Evolutionary conservation across 1,284 basidiomycete genomes (phyloP).

Genomic region (Cutaneotrichosporon arboriforme): DNA sequence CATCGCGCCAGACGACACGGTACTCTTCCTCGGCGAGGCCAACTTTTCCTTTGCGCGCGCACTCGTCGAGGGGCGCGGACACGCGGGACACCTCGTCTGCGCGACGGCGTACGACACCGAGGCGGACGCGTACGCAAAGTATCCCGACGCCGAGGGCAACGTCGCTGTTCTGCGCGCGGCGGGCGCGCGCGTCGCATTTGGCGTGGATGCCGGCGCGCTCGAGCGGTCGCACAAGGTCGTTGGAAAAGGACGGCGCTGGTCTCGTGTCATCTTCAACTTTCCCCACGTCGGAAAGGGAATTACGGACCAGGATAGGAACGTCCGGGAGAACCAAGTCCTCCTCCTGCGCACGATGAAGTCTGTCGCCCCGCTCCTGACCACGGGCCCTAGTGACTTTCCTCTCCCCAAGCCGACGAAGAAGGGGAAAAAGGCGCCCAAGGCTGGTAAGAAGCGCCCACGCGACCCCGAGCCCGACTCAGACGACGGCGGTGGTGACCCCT

Average conservation of each 20-base stretch:
- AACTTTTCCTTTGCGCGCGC: constrained; percentile 90
- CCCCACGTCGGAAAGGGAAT: constrained; percentile 93
- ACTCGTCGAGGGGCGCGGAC: constrained; percentile 55
- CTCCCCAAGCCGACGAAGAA: constrained; percentile 4
- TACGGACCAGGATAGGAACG: constrained; percentile 88
- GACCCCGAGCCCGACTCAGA: constrained; percentile 7
- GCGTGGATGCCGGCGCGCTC: constrained; percentile 75
- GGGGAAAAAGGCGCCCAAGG: constrained; percentile 12
- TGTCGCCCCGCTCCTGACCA: constrained; percentile 59
- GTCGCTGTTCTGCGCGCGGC: constrained; percentile 56
- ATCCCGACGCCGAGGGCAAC: constrained; percentile 67
- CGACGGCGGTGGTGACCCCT: constrained; percentile 46
- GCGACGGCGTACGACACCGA: constrained; percentile 86
- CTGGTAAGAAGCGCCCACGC: constrained; percentile 11
- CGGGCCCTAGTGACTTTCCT: constrained; percentile 49
- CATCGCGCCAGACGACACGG: constrained; percentile 66
- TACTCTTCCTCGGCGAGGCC: constrained; percentile 86
- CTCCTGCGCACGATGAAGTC: constrained; percentile 78
- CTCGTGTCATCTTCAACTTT: constrained; percentile 86
- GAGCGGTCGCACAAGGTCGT: constrained; percentile 53
- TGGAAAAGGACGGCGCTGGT: constrained; percentile 55
- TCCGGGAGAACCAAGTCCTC: constrained; percentile 84
- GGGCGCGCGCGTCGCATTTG: constrained; percentile 71
- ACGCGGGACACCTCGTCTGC: constrained; percentile 65
- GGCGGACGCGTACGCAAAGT: constrained; percentile 71